Evolutionary conservation across 2,329 filamentous ascomycete species (phyloP).

Genomic region (Seiridium cupressi): DNA sequence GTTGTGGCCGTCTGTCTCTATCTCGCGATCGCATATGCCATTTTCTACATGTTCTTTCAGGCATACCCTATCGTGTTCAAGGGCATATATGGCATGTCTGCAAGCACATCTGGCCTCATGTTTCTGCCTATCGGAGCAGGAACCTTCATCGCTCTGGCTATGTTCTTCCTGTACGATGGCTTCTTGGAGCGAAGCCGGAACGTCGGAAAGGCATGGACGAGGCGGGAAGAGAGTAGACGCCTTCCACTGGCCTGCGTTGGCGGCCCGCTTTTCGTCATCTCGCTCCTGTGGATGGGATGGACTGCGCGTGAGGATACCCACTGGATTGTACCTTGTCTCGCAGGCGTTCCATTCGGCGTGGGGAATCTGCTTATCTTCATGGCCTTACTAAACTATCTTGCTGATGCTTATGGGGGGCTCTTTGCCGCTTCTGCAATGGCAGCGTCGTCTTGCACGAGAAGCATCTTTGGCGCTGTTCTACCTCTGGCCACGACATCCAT

Average conservation of each 20-base stretch:
- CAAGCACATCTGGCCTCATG: conserved; percentile 43
- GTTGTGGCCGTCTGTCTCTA: conserved; percentile 35
- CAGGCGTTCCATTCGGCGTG: conserved; percentile 13
- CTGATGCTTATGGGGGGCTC: conserved; percentile 47
- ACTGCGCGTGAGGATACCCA: conserved; percentile 10
- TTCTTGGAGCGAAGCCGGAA: background rate
- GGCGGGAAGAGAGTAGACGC: conserved; percentile 12
- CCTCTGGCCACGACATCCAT: conserved; percentile 48
- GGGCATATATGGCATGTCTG: conserved; percentile 22
- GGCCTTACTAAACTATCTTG: conserved; percentile 45
- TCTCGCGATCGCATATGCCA: conserved; percentile 43
- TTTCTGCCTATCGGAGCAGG: conserved; percentile 10
- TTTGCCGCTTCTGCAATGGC: conserved; percentile 56
- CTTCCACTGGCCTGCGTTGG: conserved; percentile 15
- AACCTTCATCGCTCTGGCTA: background rate
- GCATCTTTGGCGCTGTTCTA: conserved; percentile 54
- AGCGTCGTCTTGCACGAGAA: conserved; percentile 56
- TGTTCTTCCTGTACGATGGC: conserved; percentile 1
- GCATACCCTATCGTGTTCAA: conserved; percentile 57
- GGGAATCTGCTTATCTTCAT: conserved; percentile 34
- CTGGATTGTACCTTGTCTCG: conserved; percentile 10
- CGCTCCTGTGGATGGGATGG: conserved; percentile 18
- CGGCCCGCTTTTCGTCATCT: conserved; percentile 9
- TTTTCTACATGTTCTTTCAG: conserved; percentile 60
- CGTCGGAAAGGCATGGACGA: conserved; percentile 8